These are phyloP conservation scores for Nothomitra cinnamomea DNA, from an alignment of 2,329 filamentous ascomycete species.

Conservation along the genomic window DNA sequence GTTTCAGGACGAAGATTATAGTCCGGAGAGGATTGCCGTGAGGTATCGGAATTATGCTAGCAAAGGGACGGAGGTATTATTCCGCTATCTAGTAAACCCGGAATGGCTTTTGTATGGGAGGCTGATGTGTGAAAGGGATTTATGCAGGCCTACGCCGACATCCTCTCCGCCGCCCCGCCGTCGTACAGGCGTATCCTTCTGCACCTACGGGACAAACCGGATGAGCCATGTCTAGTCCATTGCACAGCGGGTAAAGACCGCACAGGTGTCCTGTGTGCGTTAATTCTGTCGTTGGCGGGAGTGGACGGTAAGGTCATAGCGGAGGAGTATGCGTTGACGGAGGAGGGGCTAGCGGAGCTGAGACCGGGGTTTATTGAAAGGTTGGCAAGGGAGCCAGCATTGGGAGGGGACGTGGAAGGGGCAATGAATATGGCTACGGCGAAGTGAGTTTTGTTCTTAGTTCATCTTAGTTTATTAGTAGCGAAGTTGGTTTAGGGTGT, in stretches of 20 bases:
- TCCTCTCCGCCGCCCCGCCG: conserved; percentile 35
- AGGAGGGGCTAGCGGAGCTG: conserved; percentile 39
- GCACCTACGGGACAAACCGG: conserved; percentile 33
- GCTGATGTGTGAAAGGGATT: conserved; percentile 32
- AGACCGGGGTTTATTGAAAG: conserved; percentile 33
- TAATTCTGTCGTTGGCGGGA: conserved; percentile 47
- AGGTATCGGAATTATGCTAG: conserved; percentile 43
- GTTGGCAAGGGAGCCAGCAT: conserved; percentile 32
- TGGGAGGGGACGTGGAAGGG: conserved; percentile 28
- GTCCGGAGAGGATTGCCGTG: conserved; percentile 43
- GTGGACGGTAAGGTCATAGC: conserved; percentile 43
- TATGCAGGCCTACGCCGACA: conserved; percentile 43
- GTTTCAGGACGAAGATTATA: conserved; percentile 42
- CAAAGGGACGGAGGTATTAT: conserved; percentile 29
- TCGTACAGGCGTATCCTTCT: conserved; percentile 42
- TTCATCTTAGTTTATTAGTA: background rate
- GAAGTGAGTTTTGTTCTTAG: conserved; percentile 13
- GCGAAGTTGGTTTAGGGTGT: too few relatives aligned
- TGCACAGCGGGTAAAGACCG: conserved; percentile 67
- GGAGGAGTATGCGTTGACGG: conserved; percentile 51
- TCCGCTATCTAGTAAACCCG: too few relatives aligned
- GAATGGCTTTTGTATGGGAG: conserved; percentile 4
- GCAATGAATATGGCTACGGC: conserved; percentile 27
- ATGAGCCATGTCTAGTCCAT: conserved; percentile 44
- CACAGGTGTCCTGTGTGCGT: conserved; percentile 51